phyloP scores from a whole-genome alignment of 1,139 yeast genomes.

The Scheffersomyces segobiensis region DNA sequence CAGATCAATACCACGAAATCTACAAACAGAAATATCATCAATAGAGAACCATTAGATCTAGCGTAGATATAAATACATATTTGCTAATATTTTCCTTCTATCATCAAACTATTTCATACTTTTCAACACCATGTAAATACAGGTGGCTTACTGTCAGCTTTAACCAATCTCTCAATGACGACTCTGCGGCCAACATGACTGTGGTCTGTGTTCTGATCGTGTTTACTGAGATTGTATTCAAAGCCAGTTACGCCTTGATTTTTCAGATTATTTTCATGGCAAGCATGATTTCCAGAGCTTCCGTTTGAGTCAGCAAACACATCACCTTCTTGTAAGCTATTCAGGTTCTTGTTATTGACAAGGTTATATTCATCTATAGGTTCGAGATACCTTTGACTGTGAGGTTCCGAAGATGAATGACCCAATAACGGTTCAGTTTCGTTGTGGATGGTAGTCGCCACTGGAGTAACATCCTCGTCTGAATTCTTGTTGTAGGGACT shows the following conservation, averaged over 20 bases:
- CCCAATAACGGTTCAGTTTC: conserved; percentile 8
- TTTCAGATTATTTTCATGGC: neutral
- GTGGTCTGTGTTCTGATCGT: conserved; percentile 1
- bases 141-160: conserved; percentile 58
- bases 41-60: neutral
- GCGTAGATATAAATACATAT: neutral
- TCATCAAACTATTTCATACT: neutral
- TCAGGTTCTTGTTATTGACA: neutral
- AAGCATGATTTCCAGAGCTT: neutral
- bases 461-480: neutral
- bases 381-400: neutral
- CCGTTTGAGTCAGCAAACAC: neutral
- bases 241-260: neutral
- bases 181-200: conserved; percentile 38
- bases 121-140: conserved; percentile 68
- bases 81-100: neutral
- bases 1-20: conserved; percentile 31
- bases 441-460: conserved; percentile 2
- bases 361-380: neutral
- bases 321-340: neutral
- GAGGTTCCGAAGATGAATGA: neutral
- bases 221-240: neutral
- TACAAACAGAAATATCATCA: conserved; percentile 14
- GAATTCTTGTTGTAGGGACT: neutral
- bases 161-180: conserved; percentile 62